These are phyloP conservation scores for Gautieria morchelliformis DNA, from an alignment of 768 basidiomycete genomes.

Conservation along the genomic window DNA sequence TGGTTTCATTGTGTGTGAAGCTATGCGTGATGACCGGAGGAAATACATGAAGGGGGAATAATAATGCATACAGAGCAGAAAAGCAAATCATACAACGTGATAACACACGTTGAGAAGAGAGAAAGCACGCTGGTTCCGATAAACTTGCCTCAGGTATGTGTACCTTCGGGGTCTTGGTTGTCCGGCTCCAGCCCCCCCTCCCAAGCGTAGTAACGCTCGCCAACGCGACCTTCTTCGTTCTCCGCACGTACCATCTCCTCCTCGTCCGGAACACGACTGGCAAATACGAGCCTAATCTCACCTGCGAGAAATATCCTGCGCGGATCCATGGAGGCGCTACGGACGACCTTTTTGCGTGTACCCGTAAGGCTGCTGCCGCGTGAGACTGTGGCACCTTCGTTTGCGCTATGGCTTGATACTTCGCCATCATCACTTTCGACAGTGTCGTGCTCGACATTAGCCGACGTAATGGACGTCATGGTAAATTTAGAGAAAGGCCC, in stretches of 20 bases:
- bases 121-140: background rate
- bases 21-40: background rate
- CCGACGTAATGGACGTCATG: conserved; percentile 6
- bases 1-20: conserved; percentile 3
- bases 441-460: conserved; percentile 3
- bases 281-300: conserved; percentile 20
- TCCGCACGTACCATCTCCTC: conserved; percentile 14
- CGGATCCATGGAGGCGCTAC: conserved; percentile 6
- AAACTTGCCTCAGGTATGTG: background rate
- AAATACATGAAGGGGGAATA: background rate
- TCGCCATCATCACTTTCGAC: conserved; percentile 7
- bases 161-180: background rate
- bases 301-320: conserved; percentile 19
- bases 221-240: background rate
- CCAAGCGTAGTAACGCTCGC: background rate
- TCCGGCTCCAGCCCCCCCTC: background rate
- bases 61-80: background rate
- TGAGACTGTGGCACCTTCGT: background rate
- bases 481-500: conserved; percentile 6
- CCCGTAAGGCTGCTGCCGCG: background rate
- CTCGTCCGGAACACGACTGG: conserved; percentile 16
- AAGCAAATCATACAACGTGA: background rate
- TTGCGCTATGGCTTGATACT: conserved; percentile 4
- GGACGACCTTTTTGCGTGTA: background rate
- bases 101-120: background rate